These are phyloP conservation scores for Jamesozyma spencerorum DNA, from an alignment of 805 yeast genomes.

Conservation along the genomic window DNA sequence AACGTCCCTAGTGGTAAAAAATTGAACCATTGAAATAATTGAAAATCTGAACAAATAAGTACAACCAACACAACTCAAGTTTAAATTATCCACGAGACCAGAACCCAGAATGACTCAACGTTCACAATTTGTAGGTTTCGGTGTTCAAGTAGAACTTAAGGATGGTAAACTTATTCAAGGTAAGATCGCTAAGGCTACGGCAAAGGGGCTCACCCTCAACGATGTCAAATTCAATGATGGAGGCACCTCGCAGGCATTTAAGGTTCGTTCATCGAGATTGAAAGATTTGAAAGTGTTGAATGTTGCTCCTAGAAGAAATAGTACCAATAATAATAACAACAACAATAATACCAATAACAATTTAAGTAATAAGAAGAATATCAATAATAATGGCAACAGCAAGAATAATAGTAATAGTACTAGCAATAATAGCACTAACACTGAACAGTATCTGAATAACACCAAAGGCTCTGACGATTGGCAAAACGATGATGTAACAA, in stretches of 20 bases:
- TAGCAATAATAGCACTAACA: conserved; percentile 29
- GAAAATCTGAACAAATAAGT: too few relatives aligned
- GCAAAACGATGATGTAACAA: conserved; percentile 40
- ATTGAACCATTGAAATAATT: too few relatives aligned
- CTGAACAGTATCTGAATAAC: conserved; percentile 16
- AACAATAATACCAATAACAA: conserved; percentile 12
- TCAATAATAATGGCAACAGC: conserved; percentile 3
- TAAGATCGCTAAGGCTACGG: conserved; percentile 34
- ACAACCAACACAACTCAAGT: too few relatives aligned
- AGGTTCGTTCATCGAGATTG: conserved; percentile 29
- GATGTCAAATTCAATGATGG: conserved; percentile 31
- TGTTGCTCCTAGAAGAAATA: conserved; percentile 14
- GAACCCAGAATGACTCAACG: conserved; percentile 10
- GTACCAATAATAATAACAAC: conserved; percentile 14
- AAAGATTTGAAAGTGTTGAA: conserved; percentile 28
- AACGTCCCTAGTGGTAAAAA: too few relatives aligned
- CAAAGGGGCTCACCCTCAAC: conserved; percentile 32
- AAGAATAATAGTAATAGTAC: conserved; percentile 3
- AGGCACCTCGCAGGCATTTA: conserved; percentile 26
- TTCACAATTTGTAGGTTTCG: conserved; percentile 39
- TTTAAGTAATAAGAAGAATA: conserved; percentile 1
- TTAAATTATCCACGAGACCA: not conserved
- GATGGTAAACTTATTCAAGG: conserved; percentile 35
- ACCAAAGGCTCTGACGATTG: conserved; percentile 28
- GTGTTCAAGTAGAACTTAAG: conserved; percentile 36